These are phyloP conservation scores for Starmerella bombi DNA, from an alignment of 805 yeast genomes.

Conservation along the genomic window DNA sequence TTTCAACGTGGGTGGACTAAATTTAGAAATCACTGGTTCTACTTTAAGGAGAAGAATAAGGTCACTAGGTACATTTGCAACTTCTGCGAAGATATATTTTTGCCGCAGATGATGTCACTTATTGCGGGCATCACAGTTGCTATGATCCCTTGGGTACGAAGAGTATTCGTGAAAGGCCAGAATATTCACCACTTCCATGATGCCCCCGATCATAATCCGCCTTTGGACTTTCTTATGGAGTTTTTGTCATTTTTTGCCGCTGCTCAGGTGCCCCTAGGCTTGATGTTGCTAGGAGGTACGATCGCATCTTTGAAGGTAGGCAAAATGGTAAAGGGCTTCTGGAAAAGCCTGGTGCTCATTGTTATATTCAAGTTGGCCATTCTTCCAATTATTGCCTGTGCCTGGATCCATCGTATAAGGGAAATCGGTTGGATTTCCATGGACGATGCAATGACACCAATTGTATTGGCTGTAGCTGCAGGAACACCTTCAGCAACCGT, in stretches of 20 bases:
- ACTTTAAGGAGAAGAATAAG: constrained; percentile 11
- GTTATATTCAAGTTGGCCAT: constrained; percentile 47
- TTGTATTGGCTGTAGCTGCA: constrained; percentile 60
- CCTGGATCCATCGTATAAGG: constrained; percentile 49
- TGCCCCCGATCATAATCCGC: constrained; percentile 81
- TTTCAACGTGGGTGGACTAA: constrained; percentile 3
- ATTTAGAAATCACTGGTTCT: constrained; percentile 22
- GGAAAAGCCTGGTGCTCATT: constrained; percentile 45
- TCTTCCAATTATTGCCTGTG: constrained; percentile 67
- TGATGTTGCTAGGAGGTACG: constrained; percentile 74
- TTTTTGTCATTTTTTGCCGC: constrained; percentile 65
- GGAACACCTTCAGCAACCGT: constrained; percentile 84
- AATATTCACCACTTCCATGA: constrained; percentile 38
- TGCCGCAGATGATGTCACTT: constrained; percentile 66
- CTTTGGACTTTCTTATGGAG: constrained; percentile 75
- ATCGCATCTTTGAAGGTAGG: constrained; percentile 58
- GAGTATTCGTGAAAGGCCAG: constrained; percentile 41
- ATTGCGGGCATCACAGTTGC: constrained; percentile 51
- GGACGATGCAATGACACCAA: constrained; percentile 46
- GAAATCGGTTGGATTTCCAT: constrained; percentile 50
- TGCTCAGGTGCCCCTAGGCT: constrained; percentile 81
- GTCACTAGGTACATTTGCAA: constrained; percentile 28
- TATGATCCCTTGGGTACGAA: constrained; percentile 78
- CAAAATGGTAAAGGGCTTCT: constrained; percentile 52
- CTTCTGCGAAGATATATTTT: constrained; percentile 29